phyloP scores from a whole-genome alignment of 306 rosid species.

The Parietaria judaica region DNA sequence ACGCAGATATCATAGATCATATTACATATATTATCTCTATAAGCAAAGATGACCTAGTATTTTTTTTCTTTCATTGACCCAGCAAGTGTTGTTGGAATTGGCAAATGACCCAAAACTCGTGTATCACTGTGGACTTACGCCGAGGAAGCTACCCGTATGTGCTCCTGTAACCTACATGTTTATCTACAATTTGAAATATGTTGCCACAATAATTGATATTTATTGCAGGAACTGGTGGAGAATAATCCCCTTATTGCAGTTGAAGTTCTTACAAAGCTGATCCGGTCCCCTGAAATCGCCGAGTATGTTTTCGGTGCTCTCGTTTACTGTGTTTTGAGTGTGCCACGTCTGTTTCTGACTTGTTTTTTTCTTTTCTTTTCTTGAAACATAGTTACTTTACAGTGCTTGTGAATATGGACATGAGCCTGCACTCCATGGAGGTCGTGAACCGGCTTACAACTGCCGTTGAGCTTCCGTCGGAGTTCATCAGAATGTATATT shows the following conservation, averaged over 20 bases:
- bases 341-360: constrained; percentile 2
- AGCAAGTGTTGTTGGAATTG: constrained; percentile 83
- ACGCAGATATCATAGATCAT: constrained; percentile 10
- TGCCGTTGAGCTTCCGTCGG: constrained; percentile 89
- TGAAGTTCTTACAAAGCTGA: constrained; percentile 87
- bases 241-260: constrained; percentile 93
- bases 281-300: constrained; percentile 76
- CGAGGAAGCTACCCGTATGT: constrained; percentile 87
- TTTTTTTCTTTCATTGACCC: constrained; percentile 28
- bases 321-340: constrained; percentile 12
- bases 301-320: constrained; percentile 47
- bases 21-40: constrained; percentile 16
- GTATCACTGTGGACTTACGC: constrained; percentile 92
- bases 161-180: constrained; percentile 15
- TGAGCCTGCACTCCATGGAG: constrained; percentile 99
- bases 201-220: constrained; percentile 19
- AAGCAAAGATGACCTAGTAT: constrained; percentile 23
- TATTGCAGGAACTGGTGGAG: constrained; percentile 84
- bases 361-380: constrained; percentile 12
- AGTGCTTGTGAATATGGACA: constrained; percentile 96
- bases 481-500: constrained; percentile 92
- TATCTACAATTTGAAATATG: constrained; percentile 3
- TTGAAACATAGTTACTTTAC: constrained; percentile 72
- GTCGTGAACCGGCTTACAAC: constrained; percentile 98
- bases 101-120: constrained; percentile 81